Evolutionary conservation across 768 basidiomycete genomes (phyloP).

Genomic region (Boletus speciosus): DNA sequence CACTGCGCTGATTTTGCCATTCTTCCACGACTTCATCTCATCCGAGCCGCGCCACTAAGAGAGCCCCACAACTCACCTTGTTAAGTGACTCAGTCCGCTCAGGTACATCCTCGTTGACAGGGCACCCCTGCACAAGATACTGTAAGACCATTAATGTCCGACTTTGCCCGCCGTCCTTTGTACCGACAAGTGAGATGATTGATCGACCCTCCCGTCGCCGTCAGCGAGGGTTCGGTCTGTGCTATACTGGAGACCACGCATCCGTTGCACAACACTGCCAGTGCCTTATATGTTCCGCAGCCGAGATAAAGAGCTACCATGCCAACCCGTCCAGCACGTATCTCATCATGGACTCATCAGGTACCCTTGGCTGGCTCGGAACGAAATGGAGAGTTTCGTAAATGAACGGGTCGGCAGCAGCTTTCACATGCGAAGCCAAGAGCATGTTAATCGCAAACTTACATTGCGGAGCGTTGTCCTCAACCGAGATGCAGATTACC

Average conservation of each 20-base stretch:
- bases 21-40: not conserved
- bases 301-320: conserved; percentile 3
- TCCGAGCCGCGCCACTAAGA: not conserved
- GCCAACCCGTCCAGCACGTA: not conserved
- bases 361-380: not conserved
- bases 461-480: not conserved
- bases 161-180: not conserved
- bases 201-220: not conserved
- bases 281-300: not conserved
- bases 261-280: not conserved
- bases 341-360: not conserved
- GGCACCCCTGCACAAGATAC: not conserved
- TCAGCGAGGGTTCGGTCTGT: not conserved
- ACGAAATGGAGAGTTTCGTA: not conserved
- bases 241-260: not conserved
- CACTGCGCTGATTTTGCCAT: conserved; percentile 30
- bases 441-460: not conserved
- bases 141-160: no score
- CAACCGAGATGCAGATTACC: not conserved
- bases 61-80: conserved; percentile 1
- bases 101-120: not conserved
- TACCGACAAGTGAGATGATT: no score
- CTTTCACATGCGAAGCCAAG: not conserved
- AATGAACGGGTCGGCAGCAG: not conserved
- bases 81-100: not conserved